These are phyloP conservation scores for Spongispora temasekensis DNA, from an alignment of 1,284 basidiomycete genomes.

Conservation along the genomic window DNA sequence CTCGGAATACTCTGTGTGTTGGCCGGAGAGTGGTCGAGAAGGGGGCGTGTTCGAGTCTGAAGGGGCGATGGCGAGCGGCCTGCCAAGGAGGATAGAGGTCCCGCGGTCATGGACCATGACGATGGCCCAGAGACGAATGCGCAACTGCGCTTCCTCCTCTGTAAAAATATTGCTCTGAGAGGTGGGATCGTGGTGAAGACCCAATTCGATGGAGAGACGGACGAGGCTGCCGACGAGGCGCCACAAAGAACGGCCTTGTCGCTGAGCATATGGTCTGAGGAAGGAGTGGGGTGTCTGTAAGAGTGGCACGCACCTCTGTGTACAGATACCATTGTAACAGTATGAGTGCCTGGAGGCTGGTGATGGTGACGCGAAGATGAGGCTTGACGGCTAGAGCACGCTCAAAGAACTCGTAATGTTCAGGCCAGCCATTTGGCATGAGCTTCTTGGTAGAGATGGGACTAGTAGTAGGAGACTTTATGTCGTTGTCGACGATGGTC, in stretches of 20 bases:
- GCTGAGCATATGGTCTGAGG: constrained; percentile 42
- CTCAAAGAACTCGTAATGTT: constrained; percentile 79
- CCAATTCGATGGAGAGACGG: constrained; percentile 75
- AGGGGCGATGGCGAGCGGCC: constrained; percentile 77
- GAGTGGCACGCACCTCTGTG: constrained; percentile 70
- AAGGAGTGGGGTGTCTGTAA: not conserved
- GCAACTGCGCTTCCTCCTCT: constrained; percentile 70
- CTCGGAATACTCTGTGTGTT: constrained; percentile 53
- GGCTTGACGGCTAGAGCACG: constrained; percentile 74
- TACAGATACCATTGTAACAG: constrained; percentile 84
- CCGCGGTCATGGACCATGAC: constrained; percentile 82
- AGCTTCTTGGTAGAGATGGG: constrained; percentile 51
- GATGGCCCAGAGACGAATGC: constrained; percentile 78
- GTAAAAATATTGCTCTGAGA: constrained; percentile 66
- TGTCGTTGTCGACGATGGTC: constrained; percentile 36
- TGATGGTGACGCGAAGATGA: constrained; percentile 75
- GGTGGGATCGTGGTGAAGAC: constrained; percentile 79
- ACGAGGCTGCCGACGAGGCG: constrained; percentile 80
- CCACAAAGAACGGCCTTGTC: constrained; percentile 82
- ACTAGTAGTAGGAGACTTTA: constrained; percentile 33
- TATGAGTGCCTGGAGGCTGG: constrained; percentile 78
- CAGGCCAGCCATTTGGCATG: constrained; percentile 75
- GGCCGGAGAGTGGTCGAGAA: constrained; percentile 46
- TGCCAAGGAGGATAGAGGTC: constrained; percentile 79
- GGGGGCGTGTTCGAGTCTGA: constrained; percentile 79